phyloP scores from a whole-genome alignment of 106 monocot genomes.

The Agapanthus africanus region DNA sequence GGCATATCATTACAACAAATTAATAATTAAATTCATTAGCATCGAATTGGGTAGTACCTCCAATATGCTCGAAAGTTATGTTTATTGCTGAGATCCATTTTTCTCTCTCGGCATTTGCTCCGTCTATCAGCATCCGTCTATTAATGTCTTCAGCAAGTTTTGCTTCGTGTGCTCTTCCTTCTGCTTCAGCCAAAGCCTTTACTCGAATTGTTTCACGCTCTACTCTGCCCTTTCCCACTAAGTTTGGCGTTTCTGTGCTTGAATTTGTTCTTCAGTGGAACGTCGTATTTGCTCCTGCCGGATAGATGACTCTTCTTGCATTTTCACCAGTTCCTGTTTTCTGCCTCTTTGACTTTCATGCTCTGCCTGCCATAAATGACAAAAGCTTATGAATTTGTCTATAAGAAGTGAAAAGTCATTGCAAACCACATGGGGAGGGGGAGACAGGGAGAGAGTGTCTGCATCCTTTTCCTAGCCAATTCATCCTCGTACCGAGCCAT shows the following conservation, averaged over 20 bases:
- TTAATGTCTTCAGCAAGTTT: slow-evolving; percentile 86
- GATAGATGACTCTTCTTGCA: slow-evolving; percentile 93
- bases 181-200: slow-evolving; percentile 76
- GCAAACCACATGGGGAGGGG: neutral
- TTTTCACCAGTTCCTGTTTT: slow-evolving; percentile 91
- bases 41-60: no score
- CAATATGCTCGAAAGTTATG: slow-evolving; percentile 88
- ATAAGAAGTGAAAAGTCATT: neutral
- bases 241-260: slow-evolving; percentile 74
- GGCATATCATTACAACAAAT: no score
- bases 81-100: slow-evolving; percentile 93
- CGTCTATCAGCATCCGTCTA: slow-evolving; percentile 65
- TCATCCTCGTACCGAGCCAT: slow-evolving; percentile 94
- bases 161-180: slow-evolving; percentile 75
- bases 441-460: slow-evolving; percentile 39
- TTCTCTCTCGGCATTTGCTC: slow-evolving; percentile 87
- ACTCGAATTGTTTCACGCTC: slow-evolving; percentile 78
- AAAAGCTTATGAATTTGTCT: neutral
- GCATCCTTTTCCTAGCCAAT: slow-evolving; percentile 84
- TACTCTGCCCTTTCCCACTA: slow-evolving; percentile 75
- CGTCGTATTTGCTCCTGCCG: slow-evolving; percentile 77
- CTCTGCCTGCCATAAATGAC: slow-evolving; percentile 49
- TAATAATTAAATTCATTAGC: no score
- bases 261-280: slow-evolving; percentile 85
- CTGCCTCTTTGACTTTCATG: slow-evolving; percentile 86